Base-by-base conservation (phyloP, 352 stramenopile genomes). In the Pythium phragmitis region DNA sequence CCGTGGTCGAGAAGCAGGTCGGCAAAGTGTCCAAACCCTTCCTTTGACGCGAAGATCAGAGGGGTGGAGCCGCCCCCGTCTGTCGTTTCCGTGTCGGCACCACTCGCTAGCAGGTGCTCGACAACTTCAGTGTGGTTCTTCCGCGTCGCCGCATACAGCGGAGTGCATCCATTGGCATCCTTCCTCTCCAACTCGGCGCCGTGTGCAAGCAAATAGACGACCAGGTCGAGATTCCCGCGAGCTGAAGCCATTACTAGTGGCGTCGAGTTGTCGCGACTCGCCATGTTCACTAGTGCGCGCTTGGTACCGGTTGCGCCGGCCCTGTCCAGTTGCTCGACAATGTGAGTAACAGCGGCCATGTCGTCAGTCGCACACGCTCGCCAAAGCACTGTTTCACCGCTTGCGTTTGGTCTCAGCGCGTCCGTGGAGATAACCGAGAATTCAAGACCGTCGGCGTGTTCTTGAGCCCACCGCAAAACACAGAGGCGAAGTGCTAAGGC, bases 71-170 rank as follows among this genome's bases (percentile, higher is more conserved):
- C 26, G 12, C n/a, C 26, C 48, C 13, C 6, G 2, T 54, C 48
- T 7, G 48, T 54, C 48, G 48, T 41, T 12, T 54, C 48, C 13
- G 26, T 54, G 48, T 54, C 28, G 28, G 48, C 48, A 14, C 48
- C 48, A 6, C 13, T 41, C 16, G 14, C 12, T 4, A 54, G 12
- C 5, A 54, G 48, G 16, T 41, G 36, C 13, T 41, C 9, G 9
- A 26, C 28, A 11, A 54, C 26, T 14, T 21, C 48, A 2, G 39
- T 26, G 48, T 54, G 26, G 14, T 26, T 14, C 0, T 42, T 13
- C 17, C 14, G 26, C 12, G 21, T 17, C 48, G 48, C 48, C n/a
- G 1, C 41, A 26, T 11, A 26, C 26, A 54, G 28, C 26, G 48
- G 48, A 7, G 48, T 41, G 48, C n/a, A 33, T n/a, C 28, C 48